Base-by-base conservation (phyloP, 495 filamentous ascomycete genomes). In the Jackrogersella multiformis region DNA sequence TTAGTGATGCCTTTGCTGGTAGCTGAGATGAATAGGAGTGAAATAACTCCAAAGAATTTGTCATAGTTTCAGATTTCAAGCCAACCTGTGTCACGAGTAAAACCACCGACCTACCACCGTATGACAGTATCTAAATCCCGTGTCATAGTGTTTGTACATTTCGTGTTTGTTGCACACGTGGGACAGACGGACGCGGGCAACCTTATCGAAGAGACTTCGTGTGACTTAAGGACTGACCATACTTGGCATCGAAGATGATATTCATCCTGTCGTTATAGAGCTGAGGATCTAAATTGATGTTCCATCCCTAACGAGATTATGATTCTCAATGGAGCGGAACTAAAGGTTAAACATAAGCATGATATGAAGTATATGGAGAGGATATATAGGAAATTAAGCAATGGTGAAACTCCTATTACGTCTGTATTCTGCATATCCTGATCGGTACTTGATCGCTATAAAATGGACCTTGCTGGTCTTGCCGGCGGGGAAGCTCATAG, bases 401-500 rank as follows among this genome's bases (percentile, higher is more conserved):
- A 35, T 15, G 2, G 10, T 24, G n/a, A 13, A 28, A 26, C 20
- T 30, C 20, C 0, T 56, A 56, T 30, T 34, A 52, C 16, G 71
- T 70, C 12, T 10, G 68, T 67, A 82, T 65, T 62, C 68, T 69
- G 61, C 78, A 80, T 46, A 81, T 76, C 51, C 75, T 74, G 55
- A 84, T 81, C 8, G 81, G 77, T 16, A 76, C 76, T 52, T 71
- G 16, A 56, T 78, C 75, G 53, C 68, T 76, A 69, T 86, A 82
- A 52, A 85, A 85, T 5, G 84, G 83, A 23, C 83, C 82, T 21
- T 57, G 61, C 61, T 85, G 81, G 58, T 77, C 72, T 7, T 56
- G 57, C 49, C 69, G 68, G 13, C 61, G 39, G 23, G 73, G 64
- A 36, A 81, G 72, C 7, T 72, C 61, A 56, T 80, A 81, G 15